Percentiles rank a stretch among this genome's conserved stretches.
Conservation (phyloP, 305 asterid genomes). For the Ajuga reptans region DNA sequence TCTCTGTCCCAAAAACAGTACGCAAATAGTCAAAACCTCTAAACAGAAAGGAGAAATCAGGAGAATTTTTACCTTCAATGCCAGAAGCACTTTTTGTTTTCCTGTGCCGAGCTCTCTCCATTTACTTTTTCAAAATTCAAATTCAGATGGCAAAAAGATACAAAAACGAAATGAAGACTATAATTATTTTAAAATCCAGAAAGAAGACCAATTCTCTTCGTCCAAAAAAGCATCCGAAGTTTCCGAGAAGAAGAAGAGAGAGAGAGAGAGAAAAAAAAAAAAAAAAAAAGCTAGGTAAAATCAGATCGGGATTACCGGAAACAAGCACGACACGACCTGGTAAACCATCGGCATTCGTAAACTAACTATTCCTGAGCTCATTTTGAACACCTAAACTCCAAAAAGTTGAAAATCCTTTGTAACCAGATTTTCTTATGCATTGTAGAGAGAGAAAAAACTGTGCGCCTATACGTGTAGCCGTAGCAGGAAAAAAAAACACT, state of each 20-base stretch:
- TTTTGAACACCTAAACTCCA: conserved; percentile 24
- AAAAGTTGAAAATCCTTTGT: conserved; percentile 13
- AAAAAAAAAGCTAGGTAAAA: conserved; percentile 8
- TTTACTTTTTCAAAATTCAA: conserved; percentile 36
- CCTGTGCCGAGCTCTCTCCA: conserved; percentile 76
- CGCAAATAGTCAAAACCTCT: background rate
- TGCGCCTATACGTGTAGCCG: background rate
- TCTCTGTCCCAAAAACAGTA: background rate
- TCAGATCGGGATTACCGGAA: conserved; percentile 53
- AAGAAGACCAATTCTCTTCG: conserved; percentile 18
- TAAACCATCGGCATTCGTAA: conserved; percentile 30
- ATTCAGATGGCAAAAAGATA: conserved; percentile 20
- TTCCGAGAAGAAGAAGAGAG: conserved; percentile 21
- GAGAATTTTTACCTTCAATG: conserved; percentile 48
- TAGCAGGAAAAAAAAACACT: background rate
- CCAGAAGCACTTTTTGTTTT: conserved; percentile 67
- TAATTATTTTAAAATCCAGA: conserved; percentile 5
- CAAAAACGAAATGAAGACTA: conserved; percentile 15
- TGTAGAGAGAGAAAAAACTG: conserved; percentile 22
- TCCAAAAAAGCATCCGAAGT: conserved; percentile 23
- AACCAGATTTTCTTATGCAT: conserved; percentile 18
- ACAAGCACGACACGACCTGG: conserved; percentile 48
- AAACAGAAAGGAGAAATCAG: conserved; percentile 5
- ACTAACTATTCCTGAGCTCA: conserved; percentile 32
- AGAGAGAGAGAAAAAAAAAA: background rate